Evolutionary conservation across 148 eudicot species (phyloP).

Genomic region (Fagopyrum esculentum): DNA sequence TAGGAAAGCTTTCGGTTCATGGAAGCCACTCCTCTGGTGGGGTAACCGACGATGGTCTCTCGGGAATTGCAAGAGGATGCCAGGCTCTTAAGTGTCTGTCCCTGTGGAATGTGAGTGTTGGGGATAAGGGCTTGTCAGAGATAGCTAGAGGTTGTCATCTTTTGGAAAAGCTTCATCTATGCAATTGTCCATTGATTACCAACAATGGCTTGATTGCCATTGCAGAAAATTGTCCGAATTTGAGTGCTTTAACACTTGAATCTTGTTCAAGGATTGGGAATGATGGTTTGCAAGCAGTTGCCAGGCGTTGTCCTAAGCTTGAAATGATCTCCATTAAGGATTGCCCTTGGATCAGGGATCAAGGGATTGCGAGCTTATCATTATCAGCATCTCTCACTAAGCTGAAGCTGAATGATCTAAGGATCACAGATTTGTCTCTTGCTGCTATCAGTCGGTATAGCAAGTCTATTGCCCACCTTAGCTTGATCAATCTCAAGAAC

Average conservation of each 20-base stretch:
- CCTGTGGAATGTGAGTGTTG: constrained; percentile 52
- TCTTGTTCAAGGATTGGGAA: constrained; percentile 66
- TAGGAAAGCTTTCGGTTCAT: constrained; percentile 71
- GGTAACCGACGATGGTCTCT: constrained; percentile 65
- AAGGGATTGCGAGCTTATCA: constrained; percentile 60
- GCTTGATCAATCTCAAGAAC: constrained; percentile 39
- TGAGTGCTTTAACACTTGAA: constrained; percentile 60
- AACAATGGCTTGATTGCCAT: constrained; percentile 62
- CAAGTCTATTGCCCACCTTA: constrained; percentile 57
- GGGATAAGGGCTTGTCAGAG: constrained; percentile 72
- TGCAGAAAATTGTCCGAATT: constrained; percentile 61
- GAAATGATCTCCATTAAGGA: constrained; percentile 56
- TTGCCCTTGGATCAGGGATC: constrained; percentile 74
- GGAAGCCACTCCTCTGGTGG: constrained; percentile 39
- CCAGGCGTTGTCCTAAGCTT: constrained; percentile 50
- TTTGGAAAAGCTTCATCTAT: constrained; percentile 71
- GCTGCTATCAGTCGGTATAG: constrained; percentile 77
- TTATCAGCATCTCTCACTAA: constrained; percentile 39
- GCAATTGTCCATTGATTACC: constrained; percentile 55
- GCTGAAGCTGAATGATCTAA: constrained; percentile 55
- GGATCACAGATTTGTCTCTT: constrained; percentile 69
- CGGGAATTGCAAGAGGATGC: constrained; percentile 68
- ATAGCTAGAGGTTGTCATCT: constrained; percentile 63
- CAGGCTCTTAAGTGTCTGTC: constrained; percentile 62
- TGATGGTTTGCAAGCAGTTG: constrained; percentile 62